phyloP scores from a whole-genome alignment of 225 moss, liverwort and hornwort genomes.

The Pleurozium schreberi region DNA sequence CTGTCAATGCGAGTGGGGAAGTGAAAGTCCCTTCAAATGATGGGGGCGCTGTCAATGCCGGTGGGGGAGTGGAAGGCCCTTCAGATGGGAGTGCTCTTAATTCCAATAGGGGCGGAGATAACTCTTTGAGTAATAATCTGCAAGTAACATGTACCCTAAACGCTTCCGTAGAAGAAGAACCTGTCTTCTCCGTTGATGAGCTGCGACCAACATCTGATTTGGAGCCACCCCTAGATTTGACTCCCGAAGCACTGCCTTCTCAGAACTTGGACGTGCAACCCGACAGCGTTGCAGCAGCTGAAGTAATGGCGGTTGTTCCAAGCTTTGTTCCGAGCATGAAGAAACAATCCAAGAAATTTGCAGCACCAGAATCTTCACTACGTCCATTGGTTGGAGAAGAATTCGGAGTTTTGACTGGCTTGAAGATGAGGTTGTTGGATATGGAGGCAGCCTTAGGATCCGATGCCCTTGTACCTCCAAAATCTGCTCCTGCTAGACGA shows the following conservation, averaged over 20 bases:
- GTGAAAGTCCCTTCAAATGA: background rate
- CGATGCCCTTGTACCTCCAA: slow-evolving; percentile 52
- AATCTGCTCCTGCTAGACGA: slow-evolving; percentile 46
- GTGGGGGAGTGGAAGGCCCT: background rate
- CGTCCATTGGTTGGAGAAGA: slow-evolving; percentile 47
- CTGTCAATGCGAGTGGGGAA: background rate
- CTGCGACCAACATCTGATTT: background rate
- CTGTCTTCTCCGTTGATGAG: background rate
- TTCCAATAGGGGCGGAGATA: background rate
- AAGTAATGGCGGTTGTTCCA: slow-evolving; percentile 3
- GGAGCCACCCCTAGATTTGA: background rate
- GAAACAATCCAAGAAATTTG: slow-evolving; percentile 73
- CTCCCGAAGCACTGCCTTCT: background rate
- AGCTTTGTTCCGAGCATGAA: slow-evolving; percentile 30
- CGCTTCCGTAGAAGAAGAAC: slow-evolving; percentile 10
- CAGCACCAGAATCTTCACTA: slow-evolving; percentile 61
- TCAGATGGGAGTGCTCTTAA: background rate
- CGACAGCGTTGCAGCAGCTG: background rate
- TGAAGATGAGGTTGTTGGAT: slow-evolving; percentile 86
- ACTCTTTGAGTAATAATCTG: background rate
- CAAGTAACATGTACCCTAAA: slow-evolving; percentile 5
- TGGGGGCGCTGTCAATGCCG: background rate
- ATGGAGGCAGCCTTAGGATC: slow-evolving; percentile 75
- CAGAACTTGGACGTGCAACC: background rate
- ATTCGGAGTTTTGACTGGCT: slow-evolving; percentile 42